Conservation (phyloP, 345 rosid species). For the Populus nigra region DNA sequence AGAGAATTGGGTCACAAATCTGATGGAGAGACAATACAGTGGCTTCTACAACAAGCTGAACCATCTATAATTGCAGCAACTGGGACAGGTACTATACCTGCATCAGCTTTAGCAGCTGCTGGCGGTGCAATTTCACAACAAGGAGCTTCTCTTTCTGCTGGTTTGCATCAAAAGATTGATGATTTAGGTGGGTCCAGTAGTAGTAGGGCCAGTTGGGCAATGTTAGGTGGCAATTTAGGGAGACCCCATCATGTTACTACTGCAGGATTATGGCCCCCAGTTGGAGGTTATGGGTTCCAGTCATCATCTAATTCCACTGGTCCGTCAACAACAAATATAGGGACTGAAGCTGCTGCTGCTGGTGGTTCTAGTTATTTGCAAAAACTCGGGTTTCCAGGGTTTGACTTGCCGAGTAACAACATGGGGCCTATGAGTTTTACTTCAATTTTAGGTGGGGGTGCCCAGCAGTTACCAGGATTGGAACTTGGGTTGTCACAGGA, state of each 20-base stretch:
- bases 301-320: conserved; percentile 38
- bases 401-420: conserved; percentile 61
- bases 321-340: conserved; percentile 49
- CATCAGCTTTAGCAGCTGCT: conserved; percentile 74
- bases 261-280: conserved; percentile 72
- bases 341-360: conserved; percentile 28
- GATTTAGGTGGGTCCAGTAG: conserved; percentile 58
- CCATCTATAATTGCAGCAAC: conserved; percentile 91
- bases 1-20: conserved; percentile 98
- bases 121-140: conserved; percentile 63
- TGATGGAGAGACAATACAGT: conserved; percentile 95
- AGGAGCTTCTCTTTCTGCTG: conserved; percentile 58
- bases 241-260: conserved; percentile 57
- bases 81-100: conserved; percentile 92
- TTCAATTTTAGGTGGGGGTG: conserved; percentile 57
- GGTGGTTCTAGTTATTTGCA: conserved; percentile 44
- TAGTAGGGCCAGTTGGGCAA: conserved; percentile 64
- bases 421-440: conserved; percentile 78
- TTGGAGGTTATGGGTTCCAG: conserved; percentile 64
- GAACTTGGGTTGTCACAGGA: conserved; percentile 92
- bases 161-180: conserved; percentile 66
- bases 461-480: conserved; percentile 78
- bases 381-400: conserved; percentile 71
- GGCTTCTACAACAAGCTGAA: conserved; percentile 93
- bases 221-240: conserved; percentile 56